phyloP scores from a whole-genome alignment of 441 rosid species.

The Bocquillonia castaneifolia region DNA sequence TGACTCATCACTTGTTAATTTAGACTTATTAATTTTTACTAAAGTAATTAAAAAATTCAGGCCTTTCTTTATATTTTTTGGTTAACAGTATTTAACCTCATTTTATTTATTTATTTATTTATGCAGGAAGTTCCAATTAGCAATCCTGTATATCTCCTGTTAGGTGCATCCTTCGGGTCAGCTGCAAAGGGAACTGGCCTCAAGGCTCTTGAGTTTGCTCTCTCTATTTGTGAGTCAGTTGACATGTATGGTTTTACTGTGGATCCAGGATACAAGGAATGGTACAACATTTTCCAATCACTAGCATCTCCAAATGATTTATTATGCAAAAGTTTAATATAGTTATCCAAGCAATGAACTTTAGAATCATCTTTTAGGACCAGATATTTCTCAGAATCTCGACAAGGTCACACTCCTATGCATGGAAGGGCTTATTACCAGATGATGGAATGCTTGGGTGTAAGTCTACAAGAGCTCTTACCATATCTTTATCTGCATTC shows the following conservation, averaged over 20 bases:
- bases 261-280: conserved; percentile 93
- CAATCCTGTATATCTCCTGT: conserved; percentile 84
- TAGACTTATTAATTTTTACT: no score
- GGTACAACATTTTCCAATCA: conserved; percentile 43
- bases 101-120: no score
- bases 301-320: not conserved
- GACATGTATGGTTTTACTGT: conserved; percentile 98
- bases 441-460: conserved; percentile 98
- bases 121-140: conserved; percentile 87
- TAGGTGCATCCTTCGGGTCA: conserved; percentile 92
- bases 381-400: conserved; percentile 91
- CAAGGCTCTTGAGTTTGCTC: conserved; percentile 95
- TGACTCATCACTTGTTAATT: not conserved
- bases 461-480: conserved; percentile 34
- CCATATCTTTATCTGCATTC: not conserved
- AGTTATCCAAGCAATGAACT: conserved; percentile 12
- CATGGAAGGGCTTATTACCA: conserved; percentile 97
- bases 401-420: conserved; percentile 91
- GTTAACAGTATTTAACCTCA: conserved; percentile 1
- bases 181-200: conserved; percentile 98
- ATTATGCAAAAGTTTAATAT: not conserved
- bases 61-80: not conserved
- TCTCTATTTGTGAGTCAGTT: conserved; percentile 79
- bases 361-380: conserved; percentile 50
- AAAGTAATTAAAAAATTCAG: no score